Base-by-base conservation (phyloP, 495 filamentous ascomycete species). In the Lepidopterella palustris region DNA sequence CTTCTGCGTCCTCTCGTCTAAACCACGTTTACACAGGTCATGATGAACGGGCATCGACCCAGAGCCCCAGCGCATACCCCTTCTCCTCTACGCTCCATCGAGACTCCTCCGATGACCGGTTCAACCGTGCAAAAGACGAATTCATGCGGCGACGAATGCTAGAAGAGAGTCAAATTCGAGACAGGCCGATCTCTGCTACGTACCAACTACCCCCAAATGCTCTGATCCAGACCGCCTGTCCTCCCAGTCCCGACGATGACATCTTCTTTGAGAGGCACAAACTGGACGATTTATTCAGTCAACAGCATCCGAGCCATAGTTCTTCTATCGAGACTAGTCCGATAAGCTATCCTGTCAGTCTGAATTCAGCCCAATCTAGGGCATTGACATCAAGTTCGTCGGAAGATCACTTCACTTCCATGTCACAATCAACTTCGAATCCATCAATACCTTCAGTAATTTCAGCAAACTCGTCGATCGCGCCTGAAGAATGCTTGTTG, bases 381-480 rank as follows among this genome's bases (percentile, higher is more conserved):
- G 58, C 59, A 1, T 61, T 71, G 61, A 63, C 66, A 10, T 70
- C 73, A 0, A 74, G 70, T 57, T 73, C 74, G 0, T 76, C 74
- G 0, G 74, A 76, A 24, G 73, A 75, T 40, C 72, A 73, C 9
- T 71, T 75, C 29, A 65, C 65, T 18, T 72, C 70, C 18, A 69
- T 75, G 55, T 75, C 75, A 23, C 71, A 71, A 60, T 71, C 69
- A 0, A 74, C 73, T 0, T 77, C 75, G 2, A 67, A 74, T 53
- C 75, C 75, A 13, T 77, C 75, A 2, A 74, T 76, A 26, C 75
- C 75, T 0, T 77, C 74, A 2, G 70, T 74, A 39, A 59, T 71
- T n/a, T 77, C 74, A 2, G 72, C 72, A 10, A 64, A 64, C 10
- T 76, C 74, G 1, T 73, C 74, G 15, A 48, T 74, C 4, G 65